phyloP scores from a whole-genome alignment of 441 rosid species.

The Erodium texanum region DNA sequence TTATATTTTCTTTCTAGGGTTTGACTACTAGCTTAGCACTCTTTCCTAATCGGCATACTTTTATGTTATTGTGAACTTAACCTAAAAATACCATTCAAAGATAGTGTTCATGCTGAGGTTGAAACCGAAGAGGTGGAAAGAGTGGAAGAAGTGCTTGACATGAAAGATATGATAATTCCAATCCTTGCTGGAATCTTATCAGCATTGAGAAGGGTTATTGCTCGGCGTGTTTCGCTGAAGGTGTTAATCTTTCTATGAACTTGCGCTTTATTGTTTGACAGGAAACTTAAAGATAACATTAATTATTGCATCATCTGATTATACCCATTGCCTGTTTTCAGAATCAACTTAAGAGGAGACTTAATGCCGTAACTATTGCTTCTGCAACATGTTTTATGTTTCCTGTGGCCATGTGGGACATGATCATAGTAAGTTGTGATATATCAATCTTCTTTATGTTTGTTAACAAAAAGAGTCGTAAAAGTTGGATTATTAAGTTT shows the following conservation, averaged over 20 bases:
- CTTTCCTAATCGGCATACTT: constrained; percentile 2
- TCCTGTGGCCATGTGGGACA: constrained; percentile 98
- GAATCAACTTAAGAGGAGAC: constrained; percentile 86
- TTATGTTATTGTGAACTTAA: constrained; percentile 38
- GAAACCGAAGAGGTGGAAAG: constrained; percentile 18
- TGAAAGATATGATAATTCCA: constrained; percentile 66
- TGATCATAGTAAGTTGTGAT: constrained; percentile 55
- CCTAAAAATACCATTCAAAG: constrained; percentile 51
- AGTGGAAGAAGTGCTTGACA: constrained; percentile 43
- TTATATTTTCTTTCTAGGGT: constrained; percentile 4
- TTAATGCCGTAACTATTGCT: constrained; percentile 74
- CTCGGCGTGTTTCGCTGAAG: constrained; percentile 89
- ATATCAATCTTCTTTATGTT: not conserved
- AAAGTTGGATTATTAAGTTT: constrained; percentile 7
- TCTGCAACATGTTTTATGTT: constrained; percentile 82
- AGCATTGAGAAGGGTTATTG: constrained; percentile 81
- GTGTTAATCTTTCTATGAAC: constrained; percentile 25
- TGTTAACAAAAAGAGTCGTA: not conserved
- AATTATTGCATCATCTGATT: constrained; percentile 4
- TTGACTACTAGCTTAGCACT: not conserved
- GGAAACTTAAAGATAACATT: constrained; percentile 4
- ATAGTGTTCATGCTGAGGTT: constrained; percentile 30
- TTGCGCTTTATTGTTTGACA: constrained; percentile 11
- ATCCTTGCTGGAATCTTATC: constrained; percentile 88
- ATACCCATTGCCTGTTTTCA: constrained; percentile 22